Conservation (phyloP, 75 land plant genomes). For the Sequoiadendron giganteum region DNA sequence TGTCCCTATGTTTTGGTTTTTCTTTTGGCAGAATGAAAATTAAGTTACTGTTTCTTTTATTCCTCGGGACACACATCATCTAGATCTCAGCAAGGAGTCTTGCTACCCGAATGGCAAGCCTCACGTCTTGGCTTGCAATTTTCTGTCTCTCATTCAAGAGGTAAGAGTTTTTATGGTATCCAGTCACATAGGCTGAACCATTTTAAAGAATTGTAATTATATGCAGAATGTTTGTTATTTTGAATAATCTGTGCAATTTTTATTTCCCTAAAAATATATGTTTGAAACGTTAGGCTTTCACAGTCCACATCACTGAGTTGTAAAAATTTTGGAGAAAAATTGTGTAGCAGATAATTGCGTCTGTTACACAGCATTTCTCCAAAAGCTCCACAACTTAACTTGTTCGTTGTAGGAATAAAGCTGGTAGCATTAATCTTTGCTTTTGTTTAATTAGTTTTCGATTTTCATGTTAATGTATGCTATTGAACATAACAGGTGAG, state of each 20-base stretch:
- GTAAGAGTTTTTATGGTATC: constrained; percentile 8
- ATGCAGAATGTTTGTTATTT: not conserved
- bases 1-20: not conserved
- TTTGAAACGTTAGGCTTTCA: not conserved
- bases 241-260: not conserved
- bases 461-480: too few species aligned
- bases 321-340: too few species aligned
- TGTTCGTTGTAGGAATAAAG: not conserved
- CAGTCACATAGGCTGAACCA: not conserved
- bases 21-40: not conserved
- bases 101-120: constrained; percentile 60
- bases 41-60: not conserved
- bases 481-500: too few species aligned
- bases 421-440: not conserved
- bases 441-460: too few species aligned
- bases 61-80: constrained; percentile 34
- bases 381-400: too few species aligned
- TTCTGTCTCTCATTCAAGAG: constrained; percentile 63
- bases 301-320: too few species aligned
- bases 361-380: too few species aligned
- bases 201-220: not conserved
- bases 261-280: not conserved
- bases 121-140: constrained; percentile 72
- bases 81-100: constrained; percentile 74
- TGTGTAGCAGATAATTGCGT: too few species aligned